Evolutionary conservation across 352 stramenopile genomes (phyloP).

Genomic region (Peronosclerospora sorghi): DNA sequence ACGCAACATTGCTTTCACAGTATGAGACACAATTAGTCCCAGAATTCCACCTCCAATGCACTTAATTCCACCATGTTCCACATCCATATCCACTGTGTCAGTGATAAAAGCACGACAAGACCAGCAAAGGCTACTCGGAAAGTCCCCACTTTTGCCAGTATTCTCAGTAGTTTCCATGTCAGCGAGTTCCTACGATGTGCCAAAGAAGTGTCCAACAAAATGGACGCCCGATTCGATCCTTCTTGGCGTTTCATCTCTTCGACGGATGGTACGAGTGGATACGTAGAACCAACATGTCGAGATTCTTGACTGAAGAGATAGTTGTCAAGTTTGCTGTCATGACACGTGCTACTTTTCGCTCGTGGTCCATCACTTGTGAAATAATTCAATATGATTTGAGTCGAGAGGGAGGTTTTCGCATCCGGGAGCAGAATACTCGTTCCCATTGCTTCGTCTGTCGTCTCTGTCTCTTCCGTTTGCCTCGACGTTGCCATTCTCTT

Average conservation of each 20-base stretch:
- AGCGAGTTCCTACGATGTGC: too few species aligned
- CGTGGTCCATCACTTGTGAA: slow-evolving; percentile 15
- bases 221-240: too few species aligned
- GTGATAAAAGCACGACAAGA: slow-evolving; percentile 11
- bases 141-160: slow-evolving; percentile 4
- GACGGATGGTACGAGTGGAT: too few species aligned
- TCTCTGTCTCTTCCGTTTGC: slow-evolving; percentile 6
- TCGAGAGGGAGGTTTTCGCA: slow-evolving; percentile 14
- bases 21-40: neutral
- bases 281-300: too few species aligned
- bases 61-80: slow-evolving; percentile 12
- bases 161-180: too few species aligned
- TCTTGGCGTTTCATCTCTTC: too few species aligned
- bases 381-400: slow-evolving; percentile 21
- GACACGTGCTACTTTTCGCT: neutral
- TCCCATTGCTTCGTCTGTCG: slow-evolving; percentile 7
- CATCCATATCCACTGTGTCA: slow-evolving; percentile 18
- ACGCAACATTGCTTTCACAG: neutral
- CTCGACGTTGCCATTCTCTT: neutral
- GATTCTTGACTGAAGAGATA: too few species aligned
- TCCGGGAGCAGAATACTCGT: slow-evolving; percentile 11
- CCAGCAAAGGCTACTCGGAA: slow-evolving; percentile 8
- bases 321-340: too few species aligned
- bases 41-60: slow-evolving; percentile 5
- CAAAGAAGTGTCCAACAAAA: too few species aligned